phyloP scores from a whole-genome alignment of 106 monocot genomes.

The Dendrobium officinale region DNA sequence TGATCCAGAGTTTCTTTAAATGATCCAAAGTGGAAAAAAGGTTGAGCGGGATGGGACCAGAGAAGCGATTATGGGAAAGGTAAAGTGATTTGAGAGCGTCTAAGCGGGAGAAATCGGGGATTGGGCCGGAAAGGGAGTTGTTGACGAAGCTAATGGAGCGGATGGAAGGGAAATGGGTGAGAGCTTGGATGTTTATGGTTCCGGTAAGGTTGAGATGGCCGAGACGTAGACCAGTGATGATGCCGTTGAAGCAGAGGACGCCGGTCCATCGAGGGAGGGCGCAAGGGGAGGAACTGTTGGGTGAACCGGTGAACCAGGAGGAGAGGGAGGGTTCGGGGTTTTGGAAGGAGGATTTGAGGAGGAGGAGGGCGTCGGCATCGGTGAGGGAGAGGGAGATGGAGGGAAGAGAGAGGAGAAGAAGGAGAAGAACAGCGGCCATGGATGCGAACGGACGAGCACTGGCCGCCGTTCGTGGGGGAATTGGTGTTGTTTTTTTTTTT shows the following conservation, averaged over 20 bases:
- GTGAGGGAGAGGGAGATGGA: not conserved
- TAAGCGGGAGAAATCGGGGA: slow-evolving; percentile 34
- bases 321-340: slow-evolving; percentile 15
- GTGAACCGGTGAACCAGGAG: slow-evolving; percentile 15
- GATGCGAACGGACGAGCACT: not conserved
- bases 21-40: slow-evolving; percentile 30
- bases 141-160: slow-evolving; percentile 34
- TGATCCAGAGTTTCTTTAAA: slow-evolving; percentile 61
- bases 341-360: slow-evolving; percentile 24
- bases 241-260: slow-evolving; percentile 39
- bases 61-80: slow-evolving; percentile 45
- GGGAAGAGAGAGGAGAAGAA: slow-evolving; percentile 19
- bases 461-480: not conserved
- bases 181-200: slow-evolving; percentile 17
- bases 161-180: slow-evolving; percentile 24
- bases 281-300: slow-evolving; percentile 1
- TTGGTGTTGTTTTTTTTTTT: not conserved
- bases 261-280: slow-evolving; percentile 23
- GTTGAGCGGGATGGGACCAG: slow-evolving; percentile 24
- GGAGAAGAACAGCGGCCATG: slow-evolving; percentile 1
- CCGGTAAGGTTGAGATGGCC: slow-evolving; percentile 28
- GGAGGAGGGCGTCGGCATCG: slow-evolving; percentile 32
- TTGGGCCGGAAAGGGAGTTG: slow-evolving; percentile 44
- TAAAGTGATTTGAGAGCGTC: slow-evolving; percentile 30
- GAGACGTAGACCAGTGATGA: slow-evolving; percentile 38